Base-by-base conservation (phyloP, 306 rosid genomes). In the Elaeagnus macrophylla region DNA sequence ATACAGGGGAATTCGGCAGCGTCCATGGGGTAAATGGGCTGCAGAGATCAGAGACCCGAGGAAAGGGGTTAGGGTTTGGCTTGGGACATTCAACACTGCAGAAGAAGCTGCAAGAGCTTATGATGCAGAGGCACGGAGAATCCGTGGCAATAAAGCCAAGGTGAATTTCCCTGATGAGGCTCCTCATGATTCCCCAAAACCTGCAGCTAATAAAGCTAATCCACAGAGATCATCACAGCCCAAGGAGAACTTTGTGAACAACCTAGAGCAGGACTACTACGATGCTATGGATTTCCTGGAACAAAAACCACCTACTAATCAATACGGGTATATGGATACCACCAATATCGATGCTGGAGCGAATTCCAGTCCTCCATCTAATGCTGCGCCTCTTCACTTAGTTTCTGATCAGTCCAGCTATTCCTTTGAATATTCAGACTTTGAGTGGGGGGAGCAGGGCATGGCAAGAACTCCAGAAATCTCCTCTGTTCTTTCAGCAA, bases 11-110 rank as follows among this genome's bases (percentile, higher is more conserved):
- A 84, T 91, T 68, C 89, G 97, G 12, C 97, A 90, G 66, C 95
- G 97, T 32, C 96, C 97, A 32, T 90, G 97, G 97, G 97, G 97
- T 12, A 90, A 91, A 69, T 91, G 99, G 99, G 99, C 99, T 14
- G 99, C 99, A 16, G 99, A n/a, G n/a, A n/a, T n/a, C n/a, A n/a
- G n/a, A n/a, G n/a, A n/a, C n/a, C n/a, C n/a, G n/a, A n/a, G n/a
- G n/a, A n/a, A n/a, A n/a, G n/a, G n/a, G n/a, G n/a, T n/a, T n/a
- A n/a, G n/a, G n/a, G n/a, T n/a, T n/a, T n/a, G n/a, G n/a, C n/a
- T n/a, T n/a, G n/a, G n/a, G n/a, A n/a, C n/a, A n/a, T n/a, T n/a
- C n/a, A n/a, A n/a, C n/a, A n/a, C n/a, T n/a, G n/a, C n/a, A n/a
- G n/a, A n/a, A n/a, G n/a, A n/a, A n/a, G n/a, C n/a, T n/a, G n/a